phyloP scores from a whole-genome alignment of 257 asterid species.

The Solanum clarkiae region DNA sequence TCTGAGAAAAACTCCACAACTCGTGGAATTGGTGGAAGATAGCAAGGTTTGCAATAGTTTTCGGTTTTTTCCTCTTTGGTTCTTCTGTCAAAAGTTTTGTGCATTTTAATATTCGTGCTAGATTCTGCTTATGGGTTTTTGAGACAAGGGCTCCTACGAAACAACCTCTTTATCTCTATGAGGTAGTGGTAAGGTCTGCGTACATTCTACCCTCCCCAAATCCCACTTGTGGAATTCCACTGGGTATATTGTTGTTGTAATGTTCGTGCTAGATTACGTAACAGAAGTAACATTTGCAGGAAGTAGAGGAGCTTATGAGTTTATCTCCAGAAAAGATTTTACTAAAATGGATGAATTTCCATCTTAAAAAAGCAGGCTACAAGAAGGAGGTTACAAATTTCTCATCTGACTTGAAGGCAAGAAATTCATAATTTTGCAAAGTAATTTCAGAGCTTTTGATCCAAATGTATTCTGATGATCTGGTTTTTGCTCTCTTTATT shows the following conservation, averaged over 20 bases:
- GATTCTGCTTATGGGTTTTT: neutral
- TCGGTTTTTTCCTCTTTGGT: neutral
- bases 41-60: constrained; percentile 34
- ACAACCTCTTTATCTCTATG: too few relatives aligned
- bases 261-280: neutral
- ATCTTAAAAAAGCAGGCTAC: constrained; percentile 69
- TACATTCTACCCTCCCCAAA: too few relatives aligned
- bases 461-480: neutral
- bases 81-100: neutral
- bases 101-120: neutral
- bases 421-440: neutral
- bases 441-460: too few relatives aligned
- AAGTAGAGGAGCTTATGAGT: constrained; percentile 72
- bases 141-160: too few relatives aligned
- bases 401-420: constrained; percentile 75
- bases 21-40: constrained; percentile 81
- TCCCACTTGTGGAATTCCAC: too few relatives aligned
- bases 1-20: constrained; percentile 79
- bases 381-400: constrained; percentile 58
- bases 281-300: constrained; percentile 22
- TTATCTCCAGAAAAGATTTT: constrained; percentile 71
- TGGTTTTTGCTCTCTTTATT: neutral
- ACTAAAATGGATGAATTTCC: constrained; percentile 91
- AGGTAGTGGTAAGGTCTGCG: too few relatives aligned
- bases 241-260: too few relatives aligned